A percentile compares a stretch with the other conserved stretches of the same genome.
These are phyloP conservation scores for Haplosporangium gracile DNA, from an alignment of 192 early-diverging fungal genomes.

Conservation along the genomic window DNA sequence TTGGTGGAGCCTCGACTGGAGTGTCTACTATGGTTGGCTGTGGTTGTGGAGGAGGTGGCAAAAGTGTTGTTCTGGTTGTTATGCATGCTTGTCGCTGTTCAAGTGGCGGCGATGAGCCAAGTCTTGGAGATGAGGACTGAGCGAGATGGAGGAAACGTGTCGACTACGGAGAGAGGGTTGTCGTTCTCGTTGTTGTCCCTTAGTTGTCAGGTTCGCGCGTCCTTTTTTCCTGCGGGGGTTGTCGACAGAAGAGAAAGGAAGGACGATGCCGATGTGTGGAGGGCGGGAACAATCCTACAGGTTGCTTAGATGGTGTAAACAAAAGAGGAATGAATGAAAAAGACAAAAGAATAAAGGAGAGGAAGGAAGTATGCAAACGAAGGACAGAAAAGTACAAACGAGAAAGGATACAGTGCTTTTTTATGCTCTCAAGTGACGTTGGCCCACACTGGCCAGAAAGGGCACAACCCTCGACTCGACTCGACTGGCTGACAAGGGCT, in stretches of 20 bases:
- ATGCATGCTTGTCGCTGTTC: constrained; percentile 11
- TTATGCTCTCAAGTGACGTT: neutral
- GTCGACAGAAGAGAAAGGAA: no score
- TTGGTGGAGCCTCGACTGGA: constrained; percentile 15
- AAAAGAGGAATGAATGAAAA: no score
- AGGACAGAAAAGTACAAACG: neutral
- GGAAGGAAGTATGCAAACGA: neutral
- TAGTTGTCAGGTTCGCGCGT: neutral
- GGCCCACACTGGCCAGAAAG: neutral
- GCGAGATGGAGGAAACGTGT: neutral
- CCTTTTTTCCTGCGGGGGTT: no score
- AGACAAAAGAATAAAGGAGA: no score
- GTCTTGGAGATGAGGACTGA: neutral
- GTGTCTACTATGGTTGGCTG: neutral
- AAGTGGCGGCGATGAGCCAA: neutral
- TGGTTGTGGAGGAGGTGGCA: neutral
- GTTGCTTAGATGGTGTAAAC: no score
- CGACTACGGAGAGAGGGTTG: neutral
- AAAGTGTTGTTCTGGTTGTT: constrained; percentile 7
- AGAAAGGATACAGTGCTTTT: no score
- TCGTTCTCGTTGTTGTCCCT: neutral
- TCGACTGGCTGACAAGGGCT: no score
- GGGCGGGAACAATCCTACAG: no score
- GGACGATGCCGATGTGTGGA: no score
- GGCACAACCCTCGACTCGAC: neutral